Conservation (phyloP, 129 eudicot genomes). For the Flaveria trinervia region DNA sequence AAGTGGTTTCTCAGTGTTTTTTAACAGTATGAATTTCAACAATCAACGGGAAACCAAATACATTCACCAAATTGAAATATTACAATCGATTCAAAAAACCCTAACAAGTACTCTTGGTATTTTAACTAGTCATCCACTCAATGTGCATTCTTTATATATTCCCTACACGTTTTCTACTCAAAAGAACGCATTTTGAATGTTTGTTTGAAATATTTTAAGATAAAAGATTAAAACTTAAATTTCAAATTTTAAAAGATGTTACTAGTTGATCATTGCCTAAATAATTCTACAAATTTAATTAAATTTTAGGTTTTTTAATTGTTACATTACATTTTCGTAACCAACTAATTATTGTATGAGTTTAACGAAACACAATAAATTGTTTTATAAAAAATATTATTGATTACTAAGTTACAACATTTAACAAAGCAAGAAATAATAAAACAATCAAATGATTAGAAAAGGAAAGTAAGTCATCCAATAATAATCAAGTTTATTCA, state of each 20-base stretch:
- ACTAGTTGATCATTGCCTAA: not conserved
- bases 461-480: too few species aligned
- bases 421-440: not conserved
- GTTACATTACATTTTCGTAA: too few species aligned
- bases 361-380: too few species aligned
- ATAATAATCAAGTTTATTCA: too few species aligned
- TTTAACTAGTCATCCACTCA: not conserved
- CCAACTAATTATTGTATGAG: too few species aligned
- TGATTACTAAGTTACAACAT: not conserved
- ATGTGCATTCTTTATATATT: not conserved
- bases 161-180: not conserved
- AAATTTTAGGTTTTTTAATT: too few species aligned
- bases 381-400: too few species aligned
- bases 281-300: too few species aligned
- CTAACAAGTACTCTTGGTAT: not conserved
- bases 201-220: not conserved
- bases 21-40: too few species aligned
- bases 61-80: not conserved
- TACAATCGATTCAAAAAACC: not conserved
- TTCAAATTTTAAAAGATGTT: not conserved
- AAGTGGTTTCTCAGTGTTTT: not conserved
- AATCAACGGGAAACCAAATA: not conserved
- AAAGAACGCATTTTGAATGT: conserved; percentile 5
- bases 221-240: not conserved
- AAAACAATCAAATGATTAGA: too few species aligned